Evolutionary conservation across 768 basidiomycete genomes (phyloP).

Genomic region (Suillus brevipes): DNA sequence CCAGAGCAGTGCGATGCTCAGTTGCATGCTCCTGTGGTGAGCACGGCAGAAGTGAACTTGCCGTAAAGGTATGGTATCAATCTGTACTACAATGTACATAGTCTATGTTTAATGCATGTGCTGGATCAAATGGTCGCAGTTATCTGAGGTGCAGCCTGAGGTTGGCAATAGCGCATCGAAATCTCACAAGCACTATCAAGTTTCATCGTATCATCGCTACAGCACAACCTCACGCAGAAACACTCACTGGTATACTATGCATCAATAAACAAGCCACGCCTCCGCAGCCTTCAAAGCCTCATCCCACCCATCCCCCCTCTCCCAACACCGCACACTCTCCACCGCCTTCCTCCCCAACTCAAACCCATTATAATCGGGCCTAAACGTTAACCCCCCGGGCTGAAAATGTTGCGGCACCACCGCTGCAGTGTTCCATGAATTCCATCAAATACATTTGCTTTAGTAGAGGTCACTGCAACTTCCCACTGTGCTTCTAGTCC

Average conservation of each 20-base stretch:
- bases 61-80: too few relatives aligned
- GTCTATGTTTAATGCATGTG: too few relatives aligned
- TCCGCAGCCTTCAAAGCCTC: conserved; percentile 22
- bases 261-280: conserved; percentile 38
- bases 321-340: conserved; percentile 37
- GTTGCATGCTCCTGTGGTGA: not conserved
- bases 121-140: too few relatives aligned
- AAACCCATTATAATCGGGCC: conserved; percentile 47
- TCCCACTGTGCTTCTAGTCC: too few relatives aligned
- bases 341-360: conserved; percentile 46
- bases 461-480: too few relatives aligned
- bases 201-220: not conserved
- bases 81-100: too few relatives aligned
- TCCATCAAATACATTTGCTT: too few relatives aligned
- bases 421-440: too few relatives aligned
- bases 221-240: not conserved
- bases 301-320: conserved; percentile 35
- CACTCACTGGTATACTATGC: too few relatives aligned
- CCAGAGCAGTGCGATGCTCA: not conserved
- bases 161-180: not conserved
- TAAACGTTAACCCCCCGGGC: too few relatives aligned
- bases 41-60: too few relatives aligned
- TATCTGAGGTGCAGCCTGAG: not conserved
- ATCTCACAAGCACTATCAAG: not conserved
- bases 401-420: too few relatives aligned